phyloP scores from a whole-genome alignment of 805 yeast species.

The Sugiyamaella mastotermitis region DNA sequence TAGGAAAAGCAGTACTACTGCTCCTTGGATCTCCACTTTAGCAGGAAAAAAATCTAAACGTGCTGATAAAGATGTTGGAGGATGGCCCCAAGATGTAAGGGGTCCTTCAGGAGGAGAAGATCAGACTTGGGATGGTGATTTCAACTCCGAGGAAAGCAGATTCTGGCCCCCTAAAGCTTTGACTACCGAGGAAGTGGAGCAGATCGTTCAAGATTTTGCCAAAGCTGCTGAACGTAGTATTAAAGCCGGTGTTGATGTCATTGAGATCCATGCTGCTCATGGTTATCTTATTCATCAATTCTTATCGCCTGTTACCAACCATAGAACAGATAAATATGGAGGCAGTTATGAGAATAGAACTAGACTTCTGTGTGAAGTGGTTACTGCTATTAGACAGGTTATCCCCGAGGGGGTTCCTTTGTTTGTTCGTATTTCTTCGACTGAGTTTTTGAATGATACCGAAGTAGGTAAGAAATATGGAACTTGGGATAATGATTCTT shows the following conservation, averaged over 20 bases:
- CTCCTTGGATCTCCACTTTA: constrained; percentile 27
- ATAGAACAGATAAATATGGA: constrained; percentile 58
- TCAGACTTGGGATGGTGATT: no score
- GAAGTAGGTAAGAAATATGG: no score
- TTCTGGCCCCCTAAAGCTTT: constrained; percentile 38
- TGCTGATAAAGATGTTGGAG: constrained; percentile 28
- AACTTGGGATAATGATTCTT: no score
- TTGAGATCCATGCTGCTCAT: constrained; percentile 60
- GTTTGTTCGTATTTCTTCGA: no score
- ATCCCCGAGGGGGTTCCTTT: no score
- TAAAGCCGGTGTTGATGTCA: constrained; percentile 53
- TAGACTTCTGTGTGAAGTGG: no score
- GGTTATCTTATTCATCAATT: constrained; percentile 51
- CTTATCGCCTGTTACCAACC: constrained; percentile 40
- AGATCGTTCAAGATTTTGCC: constrained; percentile 40
- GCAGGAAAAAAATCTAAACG: no score
- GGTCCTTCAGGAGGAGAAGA: constrained; percentile 23
- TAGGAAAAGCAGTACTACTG: constrained; percentile 38
- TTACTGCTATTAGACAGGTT: no score
- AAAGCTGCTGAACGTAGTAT: constrained; percentile 47
- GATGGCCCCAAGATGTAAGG: constrained; percentile 33
- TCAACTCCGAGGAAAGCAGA: no score
- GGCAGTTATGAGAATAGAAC: constrained; percentile 55
- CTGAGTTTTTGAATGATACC: no score
- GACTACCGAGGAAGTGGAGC: constrained; percentile 38